These are phyloP conservation scores for Nothophoma quercina DNA, from an alignment of 2,329 filamentous ascomycete species.

Conservation along the genomic window DNA sequence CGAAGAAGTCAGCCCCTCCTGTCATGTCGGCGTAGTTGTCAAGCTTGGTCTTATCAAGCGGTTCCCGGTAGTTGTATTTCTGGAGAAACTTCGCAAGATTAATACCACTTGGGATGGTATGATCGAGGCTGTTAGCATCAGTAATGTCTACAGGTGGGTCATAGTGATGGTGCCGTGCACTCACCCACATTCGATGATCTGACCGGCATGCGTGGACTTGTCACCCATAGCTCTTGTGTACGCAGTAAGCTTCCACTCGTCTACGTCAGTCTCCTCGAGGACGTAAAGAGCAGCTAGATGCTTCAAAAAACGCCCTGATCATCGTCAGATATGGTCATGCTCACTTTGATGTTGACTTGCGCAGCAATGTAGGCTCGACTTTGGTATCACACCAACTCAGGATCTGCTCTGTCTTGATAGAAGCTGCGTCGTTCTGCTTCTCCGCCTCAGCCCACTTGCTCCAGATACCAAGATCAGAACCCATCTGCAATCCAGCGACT, in stretches of 20 bases:
- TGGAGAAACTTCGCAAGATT: slow-evolving; percentile 10
- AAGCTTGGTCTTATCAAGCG: slow-evolving; percentile 12
- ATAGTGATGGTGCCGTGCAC: neutral
- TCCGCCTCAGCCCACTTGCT: slow-evolving; percentile 8
- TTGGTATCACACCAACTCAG: slow-evolving; percentile 3
- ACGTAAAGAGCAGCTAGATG: slow-evolving; percentile 4
- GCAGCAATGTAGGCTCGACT: slow-evolving; percentile 4
- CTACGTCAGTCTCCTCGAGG: slow-evolving; percentile 7
- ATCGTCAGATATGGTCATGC: neutral
- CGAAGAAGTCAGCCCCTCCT: slow-evolving; percentile 12
- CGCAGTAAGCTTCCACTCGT: slow-evolving; percentile 10
- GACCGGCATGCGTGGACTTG: slow-evolving; percentile 4
- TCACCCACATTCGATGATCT: slow-evolving; percentile 12
- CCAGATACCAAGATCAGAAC: slow-evolving; percentile 11
- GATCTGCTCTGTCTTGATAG: neutral
- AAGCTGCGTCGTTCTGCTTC: neutral
- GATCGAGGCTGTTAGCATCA: slow-evolving; percentile 5
- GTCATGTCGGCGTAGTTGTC: slow-evolving; percentile 20
- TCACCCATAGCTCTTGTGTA: slow-evolving; percentile 10
- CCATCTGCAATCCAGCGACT: slow-evolving; percentile 10
- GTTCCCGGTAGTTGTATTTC: slow-evolving; percentile 11
- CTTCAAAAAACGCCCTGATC: slow-evolving; percentile 3
- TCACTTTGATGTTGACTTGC: neutral
- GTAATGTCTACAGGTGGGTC: neutral
- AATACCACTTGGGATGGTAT: slow-evolving; percentile 15